Base-by-base conservation (phyloP, 306 rosid species). In the Fragaria iinumae region DNA sequence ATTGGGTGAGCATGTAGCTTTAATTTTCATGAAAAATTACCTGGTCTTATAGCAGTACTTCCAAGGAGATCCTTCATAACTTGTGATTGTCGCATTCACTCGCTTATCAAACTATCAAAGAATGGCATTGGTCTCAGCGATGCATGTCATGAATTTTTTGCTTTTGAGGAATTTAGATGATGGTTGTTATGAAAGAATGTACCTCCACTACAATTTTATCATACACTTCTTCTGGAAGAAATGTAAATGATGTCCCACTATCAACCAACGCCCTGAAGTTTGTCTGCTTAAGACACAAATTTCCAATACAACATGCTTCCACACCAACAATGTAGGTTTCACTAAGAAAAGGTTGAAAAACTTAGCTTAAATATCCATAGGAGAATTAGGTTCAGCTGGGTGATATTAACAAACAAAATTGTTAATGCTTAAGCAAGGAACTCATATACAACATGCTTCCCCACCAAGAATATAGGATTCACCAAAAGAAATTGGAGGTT, bases 191-290 rank as follows among this genome's bases (percentile, higher is more conserved):
- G 62, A 43, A 69, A 65, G 36, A 11, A 69, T 63, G 78, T 88
- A 90, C 98, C 98, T 94, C 96, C 77, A 80, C 69, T 6, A 88
- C 77, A 77, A 90, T 83, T 80, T 84, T 83, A 83, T 88, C 88
- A 44, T 85, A 92, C 48, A 80, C 90, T 68, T 87, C 89, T 65
- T 90, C 86, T 0, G 98, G 98, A 77, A 94, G 95, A 81, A 89
- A 88, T 11, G 98, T 90, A 86, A 94, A 92, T 59, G 98, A 94
- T 34, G 97, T 81, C 77, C 98, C 98, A 5, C 95, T 94, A 77
- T 95, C 98, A 87, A 92, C 84, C 86, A 84, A 77, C 21, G 96
- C 92, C 75, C 83, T 84, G 77, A 95, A 95, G 83, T 80, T 82
- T 25, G 93, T 75, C 82, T 82, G 80, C 83, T 88, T 83, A 45